Conservation (phyloP, 768 basidiomycete species). For the Cantharellus anzutake region DNA sequence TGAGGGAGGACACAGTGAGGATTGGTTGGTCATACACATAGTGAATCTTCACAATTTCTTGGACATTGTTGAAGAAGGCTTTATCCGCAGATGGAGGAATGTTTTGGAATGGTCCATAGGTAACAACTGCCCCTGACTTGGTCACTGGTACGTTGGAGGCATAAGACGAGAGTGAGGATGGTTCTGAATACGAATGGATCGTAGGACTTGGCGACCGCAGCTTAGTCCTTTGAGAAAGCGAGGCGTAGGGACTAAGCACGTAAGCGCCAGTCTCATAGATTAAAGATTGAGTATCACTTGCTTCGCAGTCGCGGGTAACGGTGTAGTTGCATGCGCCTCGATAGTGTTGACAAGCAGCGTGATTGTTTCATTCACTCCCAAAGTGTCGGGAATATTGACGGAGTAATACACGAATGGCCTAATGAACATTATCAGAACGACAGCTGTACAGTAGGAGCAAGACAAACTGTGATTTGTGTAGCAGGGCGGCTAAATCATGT, state of each 20-base stretch:
- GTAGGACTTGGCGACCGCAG: constrained; percentile 22
- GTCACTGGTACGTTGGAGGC: constrained; percentile 22
- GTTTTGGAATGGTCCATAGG: constrained; percentile 75
- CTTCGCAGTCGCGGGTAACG: constrained; percentile 52
- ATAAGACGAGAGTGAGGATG: background rate
- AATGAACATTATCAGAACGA: background rate
- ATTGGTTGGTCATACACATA: constrained; percentile 73
- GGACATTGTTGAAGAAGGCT: constrained; percentile 38
- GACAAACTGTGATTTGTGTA: constrained; percentile 26
- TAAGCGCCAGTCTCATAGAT: constrained; percentile 62
- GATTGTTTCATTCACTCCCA: constrained; percentile 38
- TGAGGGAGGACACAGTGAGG: constrained; percentile 49
- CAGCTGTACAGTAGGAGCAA: background rate
- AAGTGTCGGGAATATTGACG: constrained; percentile 40
- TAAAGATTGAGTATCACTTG: constrained; percentile 67
- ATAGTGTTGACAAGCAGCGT: constrained; percentile 66
- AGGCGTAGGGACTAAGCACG: constrained; percentile 68
- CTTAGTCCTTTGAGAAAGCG: constrained; percentile 70
- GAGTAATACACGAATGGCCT: constrained; percentile 35
- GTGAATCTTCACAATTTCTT: constrained; percentile 52
- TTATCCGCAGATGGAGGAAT: constrained; percentile 41
- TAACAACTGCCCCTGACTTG: constrained; percentile 62
- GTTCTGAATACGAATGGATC: background rate
- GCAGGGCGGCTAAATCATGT: constrained; percentile 26
- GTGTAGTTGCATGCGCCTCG: constrained; percentile 56